Conservation (phyloP, 305 asterid genomes). For the Solanum hybrid region DNA sequence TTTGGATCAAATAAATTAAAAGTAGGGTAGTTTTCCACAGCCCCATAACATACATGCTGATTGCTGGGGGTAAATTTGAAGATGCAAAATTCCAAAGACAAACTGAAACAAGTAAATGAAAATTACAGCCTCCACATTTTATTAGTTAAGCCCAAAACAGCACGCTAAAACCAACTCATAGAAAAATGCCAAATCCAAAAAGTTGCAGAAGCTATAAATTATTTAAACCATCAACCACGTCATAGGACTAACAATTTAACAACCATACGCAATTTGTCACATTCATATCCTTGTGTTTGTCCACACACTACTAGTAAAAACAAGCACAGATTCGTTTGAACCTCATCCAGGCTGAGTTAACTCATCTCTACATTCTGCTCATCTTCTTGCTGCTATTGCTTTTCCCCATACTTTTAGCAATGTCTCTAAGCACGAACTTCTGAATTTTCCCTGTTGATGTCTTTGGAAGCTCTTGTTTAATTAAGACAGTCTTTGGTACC, state of each 20-base stretch:
- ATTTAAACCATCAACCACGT: background rate
- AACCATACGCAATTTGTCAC: background rate
- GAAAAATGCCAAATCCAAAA: no score
- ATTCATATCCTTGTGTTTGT: background rate
- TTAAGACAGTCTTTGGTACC: constrained; percentile 74
- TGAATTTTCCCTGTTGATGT: constrained; percentile 83
- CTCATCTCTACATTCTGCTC: constrained; percentile 29
- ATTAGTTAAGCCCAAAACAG: background rate
- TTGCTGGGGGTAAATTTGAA: no score
- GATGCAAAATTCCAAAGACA: background rate
- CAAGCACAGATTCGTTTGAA: background rate
- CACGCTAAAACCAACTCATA: no score
- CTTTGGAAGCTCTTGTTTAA: constrained; percentile 64
- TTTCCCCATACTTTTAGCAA: constrained; percentile 44
- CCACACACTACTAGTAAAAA: background rate
- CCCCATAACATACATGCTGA: background rate
- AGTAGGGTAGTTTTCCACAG: no score
- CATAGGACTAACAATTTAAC: background rate
- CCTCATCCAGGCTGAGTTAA: background rate
- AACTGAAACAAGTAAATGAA: background rate
- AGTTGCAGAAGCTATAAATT: no score
- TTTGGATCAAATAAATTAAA: no score
- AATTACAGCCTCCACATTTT: background rate
- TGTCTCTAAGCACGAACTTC: constrained; percentile 54
- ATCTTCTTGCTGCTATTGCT: background rate